A percentile compares a stretch with the other conserved stretches of the same genome.
phyloP scores from a whole-genome alignment of 306 rosid genomes.

The Cucurbita moschata region DNA sequence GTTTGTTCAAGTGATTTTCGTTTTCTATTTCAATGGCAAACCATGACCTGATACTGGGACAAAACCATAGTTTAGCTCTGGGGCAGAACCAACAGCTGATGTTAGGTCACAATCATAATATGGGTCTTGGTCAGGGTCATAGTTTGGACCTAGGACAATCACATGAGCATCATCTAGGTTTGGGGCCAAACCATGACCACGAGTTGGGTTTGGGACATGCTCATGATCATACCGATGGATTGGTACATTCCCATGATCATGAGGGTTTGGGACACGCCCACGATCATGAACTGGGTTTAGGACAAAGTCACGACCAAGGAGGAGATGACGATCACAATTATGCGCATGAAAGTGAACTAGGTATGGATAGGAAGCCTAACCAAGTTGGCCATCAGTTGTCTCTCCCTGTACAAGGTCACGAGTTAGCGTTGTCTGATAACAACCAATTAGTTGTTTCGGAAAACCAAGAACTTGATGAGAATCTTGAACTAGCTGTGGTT shows the following conservation, averaged over 20 bases:
- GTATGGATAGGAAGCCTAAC: conserved; percentile 63
- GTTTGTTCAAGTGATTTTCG: conserved; percentile 1
- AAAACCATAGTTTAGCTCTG: conserved; percentile 42
- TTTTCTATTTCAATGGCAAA: conserved; percentile 40
- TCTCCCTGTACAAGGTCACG: conserved; percentile 33
- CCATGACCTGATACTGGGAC: conserved; percentile 65
- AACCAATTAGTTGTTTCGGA: conserved; percentile 25
- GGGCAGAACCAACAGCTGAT: conserved; percentile 61
- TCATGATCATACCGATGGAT: conserved; percentile 28
- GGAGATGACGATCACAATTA: conserved; percentile 38
- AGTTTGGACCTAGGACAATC: conserved; percentile 41
- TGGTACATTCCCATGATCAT: conserved; percentile 25
- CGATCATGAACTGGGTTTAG: conserved; percentile 45
- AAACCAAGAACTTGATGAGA: conserved; percentile 23
- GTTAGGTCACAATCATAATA: conserved; percentile 41
- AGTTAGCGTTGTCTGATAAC: conserved; percentile 21
- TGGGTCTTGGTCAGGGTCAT: conserved; percentile 46
- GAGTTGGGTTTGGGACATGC: conserved; percentile 29
- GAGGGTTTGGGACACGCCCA: conserved; percentile 27
- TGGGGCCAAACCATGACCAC: conserved; percentile 40
- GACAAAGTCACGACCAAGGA: conserved; percentile 41
- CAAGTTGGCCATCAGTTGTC: conserved; percentile 42
- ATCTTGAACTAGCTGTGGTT: conserved; percentile 23
- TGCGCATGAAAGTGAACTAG: conserved; percentile 38
- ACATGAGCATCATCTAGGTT: conserved; percentile 35